Percentiles rank a stretch among this genome's conserved stretches.
phyloP scores from a whole-genome alignment of 371 early-diverging fungal species.

The Rhizopus arrhizus region DNA sequence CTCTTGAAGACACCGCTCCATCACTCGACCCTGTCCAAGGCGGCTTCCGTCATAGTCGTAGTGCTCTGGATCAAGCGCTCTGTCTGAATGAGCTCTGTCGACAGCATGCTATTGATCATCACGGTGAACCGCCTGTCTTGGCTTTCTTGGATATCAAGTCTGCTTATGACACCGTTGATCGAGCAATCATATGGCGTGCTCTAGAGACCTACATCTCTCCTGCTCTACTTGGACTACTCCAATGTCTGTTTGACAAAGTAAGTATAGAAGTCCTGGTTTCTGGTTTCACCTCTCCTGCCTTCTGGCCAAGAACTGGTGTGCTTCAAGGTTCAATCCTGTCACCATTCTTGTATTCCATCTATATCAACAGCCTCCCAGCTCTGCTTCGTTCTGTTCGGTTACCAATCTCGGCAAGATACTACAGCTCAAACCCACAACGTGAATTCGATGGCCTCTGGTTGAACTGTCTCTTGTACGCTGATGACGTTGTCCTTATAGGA shows the following conservation, averaged over 20 bases:
- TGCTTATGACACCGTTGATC: constrained; percentile 27
- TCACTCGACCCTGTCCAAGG: constrained; percentile 33
- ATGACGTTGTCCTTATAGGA: constrained; percentile 21
- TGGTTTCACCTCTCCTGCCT: constrained; percentile 2
- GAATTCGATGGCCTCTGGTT: background rate
- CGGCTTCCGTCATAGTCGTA: constrained; percentile 30
- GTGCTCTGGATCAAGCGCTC: constrained; percentile 35
- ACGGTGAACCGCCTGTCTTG: constrained; percentile 10
- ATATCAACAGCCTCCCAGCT: constrained; percentile 19
- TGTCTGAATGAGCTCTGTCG: constrained; percentile 18
- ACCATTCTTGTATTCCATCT: constrained; percentile 22
- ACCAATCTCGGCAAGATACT: background rate
- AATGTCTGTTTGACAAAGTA: constrained; percentile 16
- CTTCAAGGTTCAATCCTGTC: constrained; percentile 27
- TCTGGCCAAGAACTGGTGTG: constrained; percentile 20
- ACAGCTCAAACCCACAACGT: background rate
- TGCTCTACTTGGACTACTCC: constrained; percentile 10
- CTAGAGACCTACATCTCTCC: constrained; percentile 6
- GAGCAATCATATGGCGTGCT: constrained; percentile 13
- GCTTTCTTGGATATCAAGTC: constrained; percentile 26
- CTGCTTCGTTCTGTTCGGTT: background rate
- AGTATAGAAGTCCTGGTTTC: constrained; percentile 5
- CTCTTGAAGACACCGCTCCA: constrained; percentile 9
- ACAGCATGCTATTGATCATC: constrained; percentile 7
- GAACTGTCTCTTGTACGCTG: constrained; percentile 15